A percentile compares a stretch with the other conserved stretches of the same genome.
These are phyloP conservation scores for Aspergillus nidulans DNA, from an alignment of 495 filamentous ascomycete genomes.

Conservation along the genomic window DNA sequence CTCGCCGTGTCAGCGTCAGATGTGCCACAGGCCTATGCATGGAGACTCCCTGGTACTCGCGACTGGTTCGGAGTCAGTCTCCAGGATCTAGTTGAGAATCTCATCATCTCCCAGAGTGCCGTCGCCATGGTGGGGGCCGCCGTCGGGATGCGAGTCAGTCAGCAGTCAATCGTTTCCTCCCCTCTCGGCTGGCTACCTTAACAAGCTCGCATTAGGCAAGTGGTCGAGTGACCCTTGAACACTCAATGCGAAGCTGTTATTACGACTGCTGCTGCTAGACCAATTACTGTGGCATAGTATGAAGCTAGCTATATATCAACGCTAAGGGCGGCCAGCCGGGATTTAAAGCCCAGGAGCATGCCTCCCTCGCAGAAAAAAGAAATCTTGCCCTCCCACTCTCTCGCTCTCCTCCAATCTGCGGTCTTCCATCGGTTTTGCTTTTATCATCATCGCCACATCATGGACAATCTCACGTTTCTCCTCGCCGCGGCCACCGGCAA, in stretches of 20 bases:
- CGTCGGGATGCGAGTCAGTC: too few relatives aligned
- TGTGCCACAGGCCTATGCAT: too few relatives aligned
- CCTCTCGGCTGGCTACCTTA: too few relatives aligned
- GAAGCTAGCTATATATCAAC: background rate
- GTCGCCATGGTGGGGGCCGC: too few relatives aligned
- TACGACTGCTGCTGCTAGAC: background rate
- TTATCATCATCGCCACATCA: background rate
- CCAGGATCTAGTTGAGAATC: background rate
- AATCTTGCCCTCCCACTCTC: background rate
- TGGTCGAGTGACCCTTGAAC: conserved; percentile 1
- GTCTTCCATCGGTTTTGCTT: background rate
- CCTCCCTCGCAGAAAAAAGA: background rate
- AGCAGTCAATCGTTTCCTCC: too few relatives aligned
- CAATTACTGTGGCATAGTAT: background rate
- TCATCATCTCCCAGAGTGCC: too few relatives aligned
- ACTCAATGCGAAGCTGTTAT: background rate
- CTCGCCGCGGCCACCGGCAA: conserved; percentile 7
- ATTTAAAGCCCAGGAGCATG: background rate
- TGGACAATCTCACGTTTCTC: conserved; percentile 2
- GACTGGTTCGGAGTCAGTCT: background rate
- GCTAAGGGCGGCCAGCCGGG: background rate
- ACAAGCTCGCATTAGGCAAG: too few relatives aligned
- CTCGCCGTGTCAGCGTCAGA: too few relatives aligned
- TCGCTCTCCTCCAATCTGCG: background rate
- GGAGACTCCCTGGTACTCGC: too few relatives aligned